Evolutionary conservation across 257 asterid genomes (phyloP).

Genomic region (Avicennia marina): DNA sequence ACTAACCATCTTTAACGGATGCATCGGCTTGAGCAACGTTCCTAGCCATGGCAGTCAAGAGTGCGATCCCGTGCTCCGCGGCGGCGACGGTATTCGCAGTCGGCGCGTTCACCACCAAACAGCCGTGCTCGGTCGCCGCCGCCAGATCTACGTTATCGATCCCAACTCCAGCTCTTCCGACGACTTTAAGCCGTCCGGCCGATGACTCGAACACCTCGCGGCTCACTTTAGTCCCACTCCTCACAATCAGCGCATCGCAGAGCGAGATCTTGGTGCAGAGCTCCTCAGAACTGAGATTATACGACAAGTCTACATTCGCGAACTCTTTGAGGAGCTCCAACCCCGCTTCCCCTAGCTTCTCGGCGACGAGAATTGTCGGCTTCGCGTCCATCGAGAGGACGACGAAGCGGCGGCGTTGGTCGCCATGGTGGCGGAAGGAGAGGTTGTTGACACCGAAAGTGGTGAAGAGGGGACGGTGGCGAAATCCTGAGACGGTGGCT

Average conservation of each 20-base stretch:
- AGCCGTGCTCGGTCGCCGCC: constrained; percentile 71
- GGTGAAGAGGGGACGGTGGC: constrained; percentile 29
- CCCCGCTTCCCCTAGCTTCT: constrained; percentile 70
- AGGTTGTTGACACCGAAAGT: constrained; percentile 35
- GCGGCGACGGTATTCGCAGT: constrained; percentile 80
- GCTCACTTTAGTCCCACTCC: constrained; percentile 74
- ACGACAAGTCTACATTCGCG: constrained; percentile 48
- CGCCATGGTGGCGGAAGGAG: constrained; percentile 27
- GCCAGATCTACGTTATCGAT: constrained; percentile 78
- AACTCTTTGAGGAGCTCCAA: constrained; percentile 35
- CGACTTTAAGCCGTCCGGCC: constrained; percentile 56
- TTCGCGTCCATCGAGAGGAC: constrained; percentile 60
- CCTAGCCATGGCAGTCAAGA: constrained; percentile 61
- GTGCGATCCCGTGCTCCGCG: constrained; percentile 68
- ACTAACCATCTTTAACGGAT: constrained; percentile 64
- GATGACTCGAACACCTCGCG: constrained; percentile 66
- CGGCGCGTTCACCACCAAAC: constrained; percentile 70
- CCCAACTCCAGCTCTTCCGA: constrained; percentile 76
- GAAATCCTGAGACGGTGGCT: constrained; percentile 35
- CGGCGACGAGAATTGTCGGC: constrained; percentile 72
- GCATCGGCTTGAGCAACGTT: constrained; percentile 80
- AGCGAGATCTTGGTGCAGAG: constrained; percentile 50
- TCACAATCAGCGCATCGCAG: constrained; percentile 58
- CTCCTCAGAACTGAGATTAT: constrained; percentile 46
- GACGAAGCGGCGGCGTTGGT: constrained; percentile 37